These are phyloP conservation scores for Phytophthora parvispora DNA, from an alignment of 352 stramenopile species.

Conservation along the genomic window DNA sequence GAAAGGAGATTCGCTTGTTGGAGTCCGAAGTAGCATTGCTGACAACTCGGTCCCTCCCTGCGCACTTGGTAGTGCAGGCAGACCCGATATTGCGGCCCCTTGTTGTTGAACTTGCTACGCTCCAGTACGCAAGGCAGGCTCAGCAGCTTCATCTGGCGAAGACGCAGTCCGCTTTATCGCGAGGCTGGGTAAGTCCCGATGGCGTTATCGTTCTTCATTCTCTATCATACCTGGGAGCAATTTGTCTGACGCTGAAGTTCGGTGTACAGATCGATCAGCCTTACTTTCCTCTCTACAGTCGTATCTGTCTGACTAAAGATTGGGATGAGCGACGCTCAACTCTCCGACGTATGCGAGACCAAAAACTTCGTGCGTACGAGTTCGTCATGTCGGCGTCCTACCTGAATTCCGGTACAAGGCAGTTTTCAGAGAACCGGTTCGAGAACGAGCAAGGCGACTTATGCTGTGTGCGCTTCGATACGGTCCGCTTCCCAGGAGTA, in stretches of 20 bases:
- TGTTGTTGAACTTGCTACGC: conserved; percentile 9
- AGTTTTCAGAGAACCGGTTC: conserved; percentile 37
- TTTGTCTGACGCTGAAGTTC: neutral
- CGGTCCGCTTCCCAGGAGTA: conserved; percentile 35
- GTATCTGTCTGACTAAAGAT: conserved; percentile 37
- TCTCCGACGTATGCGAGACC: conserved; percentile 15
- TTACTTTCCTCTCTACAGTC: conserved; percentile 33
- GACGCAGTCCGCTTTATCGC: conserved; percentile 22
- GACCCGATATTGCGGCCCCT: conserved; percentile 22
- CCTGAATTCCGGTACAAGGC: conserved; percentile 16
- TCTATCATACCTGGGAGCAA: neutral
- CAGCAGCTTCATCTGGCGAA: conserved; percentile 27
- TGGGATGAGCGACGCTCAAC: conserved; percentile 22
- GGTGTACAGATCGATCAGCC: conserved; percentile 21
- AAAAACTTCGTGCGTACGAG: conserved; percentile 30
- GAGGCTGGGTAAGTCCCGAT: conserved; percentile 21
- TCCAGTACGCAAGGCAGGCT: conserved; percentile 16
- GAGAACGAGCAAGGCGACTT: conserved; percentile 38
- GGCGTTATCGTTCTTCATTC: neutral
- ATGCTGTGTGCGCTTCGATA: conserved; percentile 40
- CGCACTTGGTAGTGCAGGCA: conserved; percentile 8
- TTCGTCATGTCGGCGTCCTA: conserved; percentile 33
- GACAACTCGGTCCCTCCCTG: conserved; percentile 11
- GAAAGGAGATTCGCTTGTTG: conserved; percentile 20
- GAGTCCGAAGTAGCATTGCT: conserved; percentile 25